These are phyloP conservation scores for Ophiognomonia clavigignenti-juglandacearum DNA, from an alignment of 2,329 filamentous ascomycete species.

Conservation along the genomic window DNA sequence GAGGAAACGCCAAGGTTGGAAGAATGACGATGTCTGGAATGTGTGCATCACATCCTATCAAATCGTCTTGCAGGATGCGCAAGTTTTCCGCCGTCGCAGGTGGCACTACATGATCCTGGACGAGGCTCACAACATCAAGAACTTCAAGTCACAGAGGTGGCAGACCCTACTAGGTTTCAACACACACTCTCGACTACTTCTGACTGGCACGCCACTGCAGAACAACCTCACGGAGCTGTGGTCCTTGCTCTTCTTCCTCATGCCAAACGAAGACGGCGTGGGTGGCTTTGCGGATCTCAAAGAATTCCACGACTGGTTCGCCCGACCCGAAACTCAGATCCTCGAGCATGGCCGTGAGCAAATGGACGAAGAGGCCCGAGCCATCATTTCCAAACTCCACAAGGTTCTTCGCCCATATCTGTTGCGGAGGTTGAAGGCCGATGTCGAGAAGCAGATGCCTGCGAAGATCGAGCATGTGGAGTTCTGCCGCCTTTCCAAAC, in stretches of 20 bases:
- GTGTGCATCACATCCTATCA: conserved; percentile 98
- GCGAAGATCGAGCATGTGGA: conserved; percentile 97
- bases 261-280: conserved; percentile 82
- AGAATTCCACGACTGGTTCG: conserved; percentile 95
- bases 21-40: conserved; percentile 89
- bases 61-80: conserved; percentile 87
- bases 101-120: conserved; percentile 99
- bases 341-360: conserved; percentile 89
- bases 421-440: conserved; percentile 83
- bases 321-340: conserved; percentile 92
- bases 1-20: conserved; percentile 88
- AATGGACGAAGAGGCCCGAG: conserved; percentile 89
- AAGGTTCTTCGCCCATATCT: conserved; percentile 91
- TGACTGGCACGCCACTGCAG: conserved; percentile 93
- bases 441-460: conserved; percentile 99
- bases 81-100: conserved; percentile 83
- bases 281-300: conserved; percentile 91
- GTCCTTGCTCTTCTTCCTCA: conserved; percentile 94
- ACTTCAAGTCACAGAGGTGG: conserved; percentile 97
- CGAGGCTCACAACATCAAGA: conserved; percentile 99
- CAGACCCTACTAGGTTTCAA: conserved; percentile 92
- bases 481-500: conserved; percentile 90
- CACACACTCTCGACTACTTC: conserved; percentile 76
- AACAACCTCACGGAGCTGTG: conserved; percentile 96
- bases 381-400: conserved; percentile 89